A percentile compares a stretch with the other conserved stretches of the same genome.
Conservation (phyloP, 2,329 filamentous ascomycete species). For the Dothistroma pini region DNA sequence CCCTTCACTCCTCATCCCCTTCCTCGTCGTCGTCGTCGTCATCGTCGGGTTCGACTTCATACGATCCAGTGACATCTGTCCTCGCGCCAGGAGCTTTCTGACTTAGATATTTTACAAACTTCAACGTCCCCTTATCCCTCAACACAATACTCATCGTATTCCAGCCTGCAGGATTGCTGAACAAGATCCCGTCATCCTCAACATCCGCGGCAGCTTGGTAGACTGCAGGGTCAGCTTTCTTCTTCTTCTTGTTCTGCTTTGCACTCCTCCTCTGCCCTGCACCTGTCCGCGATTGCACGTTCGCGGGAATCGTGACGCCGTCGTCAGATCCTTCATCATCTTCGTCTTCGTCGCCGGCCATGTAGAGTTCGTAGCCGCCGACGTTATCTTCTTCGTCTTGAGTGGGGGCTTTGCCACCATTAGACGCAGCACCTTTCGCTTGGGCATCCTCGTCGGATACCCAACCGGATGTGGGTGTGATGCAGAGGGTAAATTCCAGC, state of each 20-base stretch:
- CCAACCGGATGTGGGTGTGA: conserved; percentile 85
- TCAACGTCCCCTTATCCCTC: conserved; percentile 77
- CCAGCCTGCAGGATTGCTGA: conserved; percentile 70
- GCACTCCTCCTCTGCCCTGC: conserved; percentile 43
- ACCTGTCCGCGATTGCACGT: conserved; percentile 40
- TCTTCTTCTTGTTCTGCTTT: conserved; percentile 31
- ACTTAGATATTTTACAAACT: conserved; percentile 97
- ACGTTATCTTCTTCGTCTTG: conserved; percentile 59
- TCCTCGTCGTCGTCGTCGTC: conserved; percentile 49
- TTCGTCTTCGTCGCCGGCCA: conserved; percentile 71
- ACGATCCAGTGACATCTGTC: conserved; percentile 82
- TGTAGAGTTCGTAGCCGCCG: conserved; percentile 84
- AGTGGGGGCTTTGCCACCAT: too few species aligned
- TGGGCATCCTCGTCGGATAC: conserved; percentile 63
- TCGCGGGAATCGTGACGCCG: conserved; percentile 36
- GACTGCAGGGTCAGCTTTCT: conserved; percentile 69
- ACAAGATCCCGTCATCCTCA: conserved; percentile 73
- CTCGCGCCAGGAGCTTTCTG: conserved; percentile 77
- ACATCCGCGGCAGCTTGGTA: conserved; percentile 66
- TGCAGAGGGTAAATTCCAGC: conserved; percentile 79
- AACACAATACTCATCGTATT: conserved; percentile 89
- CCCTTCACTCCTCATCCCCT: not conserved
- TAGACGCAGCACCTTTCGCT: conserved; percentile 39
- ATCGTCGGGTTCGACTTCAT: conserved; percentile 56
- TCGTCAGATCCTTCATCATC: conserved; percentile 50